Base-by-base conservation (phyloP, 495 filamentous ascomycete genomes). In the Parachaetomium inaequale region DNA sequence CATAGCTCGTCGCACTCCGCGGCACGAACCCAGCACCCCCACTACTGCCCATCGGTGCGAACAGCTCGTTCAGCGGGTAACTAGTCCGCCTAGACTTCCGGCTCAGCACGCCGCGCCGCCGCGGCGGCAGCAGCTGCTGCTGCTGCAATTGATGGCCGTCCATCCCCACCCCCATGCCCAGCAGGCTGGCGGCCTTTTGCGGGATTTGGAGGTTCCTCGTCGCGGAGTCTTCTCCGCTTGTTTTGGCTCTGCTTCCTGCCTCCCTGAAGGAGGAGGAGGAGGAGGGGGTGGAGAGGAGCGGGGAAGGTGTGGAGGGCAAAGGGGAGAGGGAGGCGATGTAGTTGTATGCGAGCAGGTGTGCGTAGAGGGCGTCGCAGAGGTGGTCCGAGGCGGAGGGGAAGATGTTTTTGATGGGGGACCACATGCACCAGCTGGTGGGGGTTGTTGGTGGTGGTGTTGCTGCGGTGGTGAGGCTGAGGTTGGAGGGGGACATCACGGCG, bases 361-460 rank as follows among this genome's bases (percentile, higher is more conserved):
- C 85, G 59, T 87, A 88, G n/a, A 89, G 78, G 6, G 83, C 78
- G 50, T 87, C 82, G 31, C 85, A 81, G 5, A 85, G 70, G 57
- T 78, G 79, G 54, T 85, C 79, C 6, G 81, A 74, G 25, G 78
- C 81, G 8, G 76, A 59, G 0, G 83, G 82, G 57, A 88, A 89
- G 25, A 87, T 84, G 19, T 77, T 79, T 26, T 79, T 77, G 63
- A 89, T 82, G 7, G 81, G 78, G 1, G 63, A 55, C 77, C 78
- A 80, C n/a, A n/a, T n/a, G n/a, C n/a, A n/a, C n/a, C n/a, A n/a
- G n/a, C n/a, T n/a, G n/a, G n/a, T n/a, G n/a, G n/a, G n/a, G n/a
- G 69, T 62, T 12, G 70, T 62, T 14, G 66, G 15, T 23, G 17
- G 19, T 15, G 55, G 62, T 17, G n/a, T 10, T 21, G n/a, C 8